Conservation (phyloP, 2,329 filamentous ascomycete genomes). For the Chalara sp. region DNA sequence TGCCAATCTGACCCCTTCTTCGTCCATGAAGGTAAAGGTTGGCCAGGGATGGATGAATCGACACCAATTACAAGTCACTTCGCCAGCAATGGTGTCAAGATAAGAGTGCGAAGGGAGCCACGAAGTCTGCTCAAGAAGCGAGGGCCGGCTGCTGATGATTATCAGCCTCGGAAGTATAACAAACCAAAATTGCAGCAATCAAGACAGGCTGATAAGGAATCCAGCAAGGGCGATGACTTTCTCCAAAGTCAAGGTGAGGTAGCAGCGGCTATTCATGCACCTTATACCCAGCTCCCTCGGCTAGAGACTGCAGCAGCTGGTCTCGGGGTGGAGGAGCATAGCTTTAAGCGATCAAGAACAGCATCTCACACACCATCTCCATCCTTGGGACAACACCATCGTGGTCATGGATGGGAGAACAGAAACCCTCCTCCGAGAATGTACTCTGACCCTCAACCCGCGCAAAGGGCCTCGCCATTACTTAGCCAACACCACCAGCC, state of each 20-base stretch:
- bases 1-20: conserved; percentile 62
- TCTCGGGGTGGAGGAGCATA: too few species aligned
- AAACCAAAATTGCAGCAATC: conserved; percentile 3
- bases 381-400: too few species aligned
- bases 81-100: conserved; percentile 78
- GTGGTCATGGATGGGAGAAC: too few species aligned
- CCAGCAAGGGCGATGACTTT: background rate
- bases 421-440: too few species aligned
- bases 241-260: background rate
- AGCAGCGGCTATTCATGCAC: too few species aligned
- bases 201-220: background rate
- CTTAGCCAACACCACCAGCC: too few species aligned
- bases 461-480: too few species aligned
- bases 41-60: conserved; percentile 74
- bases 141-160: conserved; percentile 26
- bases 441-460: too few species aligned
- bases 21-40: conserved; percentile 60
- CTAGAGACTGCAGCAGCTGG: too few species aligned
- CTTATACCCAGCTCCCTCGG: too few species aligned
- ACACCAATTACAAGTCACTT: conserved; percentile 76
- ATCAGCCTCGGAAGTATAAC: conserved; percentile 23
- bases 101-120: conserved; percentile 78
- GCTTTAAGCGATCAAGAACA: too few species aligned
- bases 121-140: conserved; percentile 37
- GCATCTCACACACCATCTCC: too few species aligned